These are phyloP conservation scores for Chenopodium formosanum DNA, from an alignment of 148 eudicot species.

Conservation along the genomic window DNA sequence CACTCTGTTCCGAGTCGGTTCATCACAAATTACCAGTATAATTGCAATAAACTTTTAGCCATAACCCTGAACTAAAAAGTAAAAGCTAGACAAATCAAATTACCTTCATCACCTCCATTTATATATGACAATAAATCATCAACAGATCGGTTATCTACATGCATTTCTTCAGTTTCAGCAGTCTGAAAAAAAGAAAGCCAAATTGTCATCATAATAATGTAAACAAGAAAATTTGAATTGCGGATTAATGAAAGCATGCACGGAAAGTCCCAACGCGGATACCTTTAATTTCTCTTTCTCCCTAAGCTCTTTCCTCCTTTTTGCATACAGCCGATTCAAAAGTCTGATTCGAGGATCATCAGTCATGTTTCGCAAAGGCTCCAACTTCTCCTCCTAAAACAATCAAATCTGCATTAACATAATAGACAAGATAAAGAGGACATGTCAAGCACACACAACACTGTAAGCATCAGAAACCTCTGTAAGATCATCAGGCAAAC, in stretches of 20 bases:
- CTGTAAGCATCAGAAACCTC: constrained; percentile 83
- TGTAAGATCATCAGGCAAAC: constrained; percentile 94
- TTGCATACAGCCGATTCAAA: constrained; percentile 80
- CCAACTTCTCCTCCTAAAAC: constrained; percentile 91
- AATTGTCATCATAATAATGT: constrained; percentile 19
- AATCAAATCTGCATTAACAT: constrained; percentile 43
- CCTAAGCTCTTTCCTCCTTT: constrained; percentile 78
- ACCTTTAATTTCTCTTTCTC: constrained; percentile 77
- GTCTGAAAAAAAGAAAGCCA: constrained; percentile 44
- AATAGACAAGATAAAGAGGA: constrained; percentile 34
- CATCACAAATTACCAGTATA: background rate
- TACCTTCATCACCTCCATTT: constrained; percentile 81
- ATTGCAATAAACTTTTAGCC: background rate
- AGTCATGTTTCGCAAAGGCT: constrained; percentile 74
- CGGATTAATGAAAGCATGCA: background rate
- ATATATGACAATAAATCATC: constrained; percentile 87
- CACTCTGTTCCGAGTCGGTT: too few relatives aligned
- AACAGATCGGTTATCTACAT: constrained; percentile 73
- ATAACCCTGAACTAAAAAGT: background rate
- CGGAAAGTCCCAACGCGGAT: background rate
- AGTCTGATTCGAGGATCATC: constrained; percentile 90
- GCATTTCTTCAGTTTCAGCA: constrained; percentile 61
- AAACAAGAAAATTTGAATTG: background rate
- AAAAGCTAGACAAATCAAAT: constrained; percentile 1
- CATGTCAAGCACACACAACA: constrained; percentile 50